Percentiles rank a stretch among this genome's conserved stretches.
Conservation (phyloP, 345 rosid species). For the Ricinus communis region DNA sequence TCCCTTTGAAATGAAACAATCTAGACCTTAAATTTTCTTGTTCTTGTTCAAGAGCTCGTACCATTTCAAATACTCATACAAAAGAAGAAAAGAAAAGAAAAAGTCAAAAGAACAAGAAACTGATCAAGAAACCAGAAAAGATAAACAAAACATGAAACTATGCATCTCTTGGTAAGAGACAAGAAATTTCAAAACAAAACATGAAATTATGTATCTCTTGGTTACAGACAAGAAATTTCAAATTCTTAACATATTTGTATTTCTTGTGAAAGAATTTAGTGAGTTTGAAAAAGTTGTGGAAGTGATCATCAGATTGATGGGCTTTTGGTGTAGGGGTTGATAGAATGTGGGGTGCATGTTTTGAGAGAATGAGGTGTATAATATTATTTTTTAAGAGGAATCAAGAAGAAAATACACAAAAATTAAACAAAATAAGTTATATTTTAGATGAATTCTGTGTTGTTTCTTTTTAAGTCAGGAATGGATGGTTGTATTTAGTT, state of each 20-base stretch:
- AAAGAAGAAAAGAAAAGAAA: not conserved
- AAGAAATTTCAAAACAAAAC: too few species aligned
- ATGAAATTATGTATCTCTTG: too few species aligned
- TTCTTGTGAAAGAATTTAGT: not conserved
- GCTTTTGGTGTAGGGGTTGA: conserved; percentile 10
- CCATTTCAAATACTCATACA: conserved; percentile 34
- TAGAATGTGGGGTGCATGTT: conserved; percentile 64
- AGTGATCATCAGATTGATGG: not conserved
- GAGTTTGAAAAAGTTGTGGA: conserved; percentile 13
- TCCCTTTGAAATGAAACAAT: conserved; percentile 58
- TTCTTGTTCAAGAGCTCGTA: conserved; percentile 57
- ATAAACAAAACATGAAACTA: too few species aligned
- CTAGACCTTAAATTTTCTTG: conserved; percentile 50
- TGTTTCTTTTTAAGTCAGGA: conserved; percentile 1
- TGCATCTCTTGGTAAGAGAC: too few species aligned
- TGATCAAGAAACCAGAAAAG: not conserved
- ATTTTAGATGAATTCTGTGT: not conserved
- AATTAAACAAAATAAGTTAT: not conserved
- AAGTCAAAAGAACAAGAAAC: too few species aligned
- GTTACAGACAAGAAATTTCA: too few species aligned
- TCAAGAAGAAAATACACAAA: not conserved
- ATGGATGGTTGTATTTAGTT: conserved; percentile 29
- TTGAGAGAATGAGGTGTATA: conserved; percentile 20
- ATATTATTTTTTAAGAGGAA: not conserved
- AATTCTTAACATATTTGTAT: not conserved